A percentile compares a stretch with the other conserved stretches of the same genome.
Conservation (phyloP, 2,329 filamentous ascomycete genomes). For the Pyrenophora graminea region DNA sequence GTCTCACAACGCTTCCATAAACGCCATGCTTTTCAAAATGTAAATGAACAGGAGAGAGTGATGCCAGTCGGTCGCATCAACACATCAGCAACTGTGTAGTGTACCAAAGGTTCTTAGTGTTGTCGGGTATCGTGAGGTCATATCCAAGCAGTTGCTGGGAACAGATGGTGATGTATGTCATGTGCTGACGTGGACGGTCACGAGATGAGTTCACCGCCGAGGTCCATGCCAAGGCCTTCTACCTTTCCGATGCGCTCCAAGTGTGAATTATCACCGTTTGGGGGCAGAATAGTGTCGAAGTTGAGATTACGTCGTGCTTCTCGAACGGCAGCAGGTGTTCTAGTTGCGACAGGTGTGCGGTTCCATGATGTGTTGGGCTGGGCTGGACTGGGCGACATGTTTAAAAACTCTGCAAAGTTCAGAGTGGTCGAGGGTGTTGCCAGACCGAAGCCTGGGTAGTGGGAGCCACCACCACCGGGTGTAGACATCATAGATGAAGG, state of each 20-base stretch:
- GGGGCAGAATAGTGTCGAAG: constrained; percentile 74
- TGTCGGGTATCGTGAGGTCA: constrained; percentile 29
- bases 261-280: constrained; percentile 53
- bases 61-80: neutral
- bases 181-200: constrained; percentile 33
- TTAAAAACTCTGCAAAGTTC: constrained; percentile 96
- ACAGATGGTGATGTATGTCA: constrained; percentile 7
- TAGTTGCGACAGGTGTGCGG: constrained; percentile 61
- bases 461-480: constrained; percentile 64
- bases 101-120: constrained; percentile 16
- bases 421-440: constrained; percentile 83
- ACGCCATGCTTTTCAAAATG: constrained; percentile 31
- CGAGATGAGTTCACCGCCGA: constrained; percentile 66
- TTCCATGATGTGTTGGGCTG: constrained; percentile 73
- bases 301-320: constrained; percentile 77
- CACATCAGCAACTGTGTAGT: constrained; percentile 2
- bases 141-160: constrained; percentile 18
- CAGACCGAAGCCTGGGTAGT: constrained; percentile 64
- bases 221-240: constrained; percentile 65
- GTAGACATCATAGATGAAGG: constrained; percentile 91
- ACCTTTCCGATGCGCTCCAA: constrained; percentile 50
- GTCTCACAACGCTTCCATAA: constrained; percentile 5
- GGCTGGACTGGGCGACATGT: constrained; percentile 93
- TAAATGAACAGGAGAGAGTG: constrained; percentile 13
- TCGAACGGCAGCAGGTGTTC: constrained; percentile 71